Base-by-base conservation (phyloP, 2,329 filamentous ascomycete species). In the Fusarium sp. region DNA sequence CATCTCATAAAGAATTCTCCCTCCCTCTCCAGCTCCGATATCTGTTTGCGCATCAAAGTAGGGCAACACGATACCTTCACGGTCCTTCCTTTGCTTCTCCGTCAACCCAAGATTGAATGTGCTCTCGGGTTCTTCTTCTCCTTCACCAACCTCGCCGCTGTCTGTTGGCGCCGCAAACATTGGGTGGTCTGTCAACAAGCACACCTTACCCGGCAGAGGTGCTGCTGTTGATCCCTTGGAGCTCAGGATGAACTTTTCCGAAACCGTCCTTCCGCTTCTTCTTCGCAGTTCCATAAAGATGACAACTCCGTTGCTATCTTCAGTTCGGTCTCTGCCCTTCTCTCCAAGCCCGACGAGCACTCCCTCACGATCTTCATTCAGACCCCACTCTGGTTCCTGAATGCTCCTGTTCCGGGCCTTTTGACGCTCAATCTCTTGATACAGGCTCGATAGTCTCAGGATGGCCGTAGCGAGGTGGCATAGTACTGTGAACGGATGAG, bases 21-120 rank as follows among this genome's bases (percentile, higher is more conserved):
- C 96, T 6, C 96, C 95, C 74, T 97, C 94, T 0, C 95, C 95
- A 1, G 88, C 87, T 2, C 90, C 91, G 52, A 90, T 87, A 48
- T 91, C 91, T 54, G 90, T 93, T 85, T 99, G 96, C 24, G 96
- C 96, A 83, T 99, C 96, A 80, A 97, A 98, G 78, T 99, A 98
- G 17, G 96, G 96, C 79, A 98, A 78, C 40, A 98, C 92, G 10
- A 99, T 93, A 0, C 92, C 93, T 74, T 98, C 95, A 26, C 96
- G 85, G 51, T 97, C 95, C 69, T 87, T 86, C 73, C 92, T 88
- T 82, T 99, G 96, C 82, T 96, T 94, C 62, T 97, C 95, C 18
- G 95, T 98, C 62, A 99, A 82, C 0, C 91, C 91, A 6, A 99
- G 81, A 69, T 92, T 91, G 77, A 99, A 99, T 0, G 95, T 97